A percentile compares a stretch with the other conserved stretches of the same genome.
Conservation (phyloP, 441 rosid genomes). For the Geranium incanum region DNA sequence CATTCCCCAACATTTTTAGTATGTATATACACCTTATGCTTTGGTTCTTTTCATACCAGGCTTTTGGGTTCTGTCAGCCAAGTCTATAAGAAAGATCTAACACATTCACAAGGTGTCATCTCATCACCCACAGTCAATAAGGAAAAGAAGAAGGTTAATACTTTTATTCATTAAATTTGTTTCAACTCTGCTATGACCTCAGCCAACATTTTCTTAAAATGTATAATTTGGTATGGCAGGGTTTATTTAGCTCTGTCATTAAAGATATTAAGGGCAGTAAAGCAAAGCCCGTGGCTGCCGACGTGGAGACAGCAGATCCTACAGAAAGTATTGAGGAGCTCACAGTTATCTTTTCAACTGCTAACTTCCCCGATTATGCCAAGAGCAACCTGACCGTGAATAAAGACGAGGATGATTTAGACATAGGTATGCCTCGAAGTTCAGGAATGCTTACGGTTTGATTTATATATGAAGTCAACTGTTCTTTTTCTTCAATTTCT, state of each 20-base stretch:
- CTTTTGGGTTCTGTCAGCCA: slow-evolving; percentile 44
- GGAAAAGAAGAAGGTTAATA: slow-evolving; percentile 75
- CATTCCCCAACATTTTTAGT: background rate
- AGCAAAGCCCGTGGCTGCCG: slow-evolving; percentile 39
- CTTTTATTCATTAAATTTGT: slow-evolving; percentile 6
- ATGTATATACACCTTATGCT: background rate
- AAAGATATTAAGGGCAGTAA: slow-evolving; percentile 49
- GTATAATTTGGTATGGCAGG: slow-evolving; percentile 35
- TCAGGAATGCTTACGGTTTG: too few relatives aligned
- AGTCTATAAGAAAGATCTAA: slow-evolving; percentile 48
- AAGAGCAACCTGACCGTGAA: slow-evolving; percentile 26
- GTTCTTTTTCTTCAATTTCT: background rate
- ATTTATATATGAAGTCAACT: too few relatives aligned
- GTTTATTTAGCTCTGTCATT: slow-evolving; percentile 75
- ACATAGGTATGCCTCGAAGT: slow-evolving; percentile 41
- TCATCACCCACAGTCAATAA: slow-evolving; percentile 34
- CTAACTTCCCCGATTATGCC: slow-evolving; percentile 46
- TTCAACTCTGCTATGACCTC: background rate
- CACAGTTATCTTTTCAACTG: slow-evolving; percentile 41
- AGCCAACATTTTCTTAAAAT: background rate
- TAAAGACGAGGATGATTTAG: slow-evolving; percentile 43
- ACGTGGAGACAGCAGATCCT: slow-evolving; percentile 54
- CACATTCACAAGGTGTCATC: slow-evolving; percentile 35
- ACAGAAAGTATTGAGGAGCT: slow-evolving; percentile 62
- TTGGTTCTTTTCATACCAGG: slow-evolving; percentile 30